Percentiles rank a stretch among this genome's conserved stretches.
Evolutionary conservation across 2,329 filamentous ascomycete genomes (phyloP).

Genomic region (Botrytis porri): DNA sequence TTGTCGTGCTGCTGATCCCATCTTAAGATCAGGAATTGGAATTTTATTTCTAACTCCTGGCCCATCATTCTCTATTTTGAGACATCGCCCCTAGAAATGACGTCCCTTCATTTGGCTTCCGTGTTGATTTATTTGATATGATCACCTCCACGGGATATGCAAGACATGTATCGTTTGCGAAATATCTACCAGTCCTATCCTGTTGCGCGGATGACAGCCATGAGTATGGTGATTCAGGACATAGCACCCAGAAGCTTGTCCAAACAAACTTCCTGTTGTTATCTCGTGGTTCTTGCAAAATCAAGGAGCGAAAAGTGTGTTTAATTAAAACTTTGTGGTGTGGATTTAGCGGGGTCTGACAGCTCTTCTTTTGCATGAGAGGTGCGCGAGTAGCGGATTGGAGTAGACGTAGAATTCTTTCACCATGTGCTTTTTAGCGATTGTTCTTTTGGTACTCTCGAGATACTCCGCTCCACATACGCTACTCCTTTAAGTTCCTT

Average conservation of each 20-base stretch:
- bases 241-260: background rate
- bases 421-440: background rate
- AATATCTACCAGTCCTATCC: background rate
- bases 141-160: background rate
- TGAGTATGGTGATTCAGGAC: background rate
- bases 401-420: background rate
- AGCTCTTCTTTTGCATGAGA: background rate
- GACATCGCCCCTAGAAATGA: background rate
- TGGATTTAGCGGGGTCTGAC: background rate
- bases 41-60: background rate
- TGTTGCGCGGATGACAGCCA: background rate
- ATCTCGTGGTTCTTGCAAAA: background rate
- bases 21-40: background rate
- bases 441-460: background rate
- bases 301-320: background rate
- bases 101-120: background rate
- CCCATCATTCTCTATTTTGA: background rate
- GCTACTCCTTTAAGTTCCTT: background rate
- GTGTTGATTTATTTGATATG: background rate
- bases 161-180: slow-evolving; percentile 4
- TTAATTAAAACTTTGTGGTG: background rate
- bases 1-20: background rate
- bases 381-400: background rate
- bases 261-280: background rate
- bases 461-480: too few relatives aligned